Evolutionary conservation across 805 yeast species (phyloP).

Genomic region (Starmerella floricola): DNA sequence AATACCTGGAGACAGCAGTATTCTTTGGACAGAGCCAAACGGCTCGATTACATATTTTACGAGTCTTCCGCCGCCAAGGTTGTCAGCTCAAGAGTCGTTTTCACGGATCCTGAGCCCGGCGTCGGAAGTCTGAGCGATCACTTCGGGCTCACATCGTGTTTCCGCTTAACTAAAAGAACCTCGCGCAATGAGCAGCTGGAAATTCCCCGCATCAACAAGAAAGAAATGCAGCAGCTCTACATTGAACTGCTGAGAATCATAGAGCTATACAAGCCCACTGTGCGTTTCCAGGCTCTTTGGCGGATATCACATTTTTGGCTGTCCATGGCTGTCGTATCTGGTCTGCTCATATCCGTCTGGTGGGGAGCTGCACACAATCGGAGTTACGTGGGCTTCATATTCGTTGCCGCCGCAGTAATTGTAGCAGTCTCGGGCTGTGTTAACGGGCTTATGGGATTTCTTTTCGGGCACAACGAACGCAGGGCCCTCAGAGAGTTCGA

Average conservation of each 20-base stretch:
- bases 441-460: slow-evolving; percentile 63
- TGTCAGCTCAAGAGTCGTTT: slow-evolving; percentile 53
- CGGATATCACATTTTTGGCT: slow-evolving; percentile 51
- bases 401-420: slow-evolving; percentile 44
- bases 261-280: slow-evolving; percentile 39
- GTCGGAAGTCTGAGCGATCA: slow-evolving; percentile 84
- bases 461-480: slow-evolving; percentile 70
- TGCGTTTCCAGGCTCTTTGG: slow-evolving; percentile 50
- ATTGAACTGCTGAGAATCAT: slow-evolving; percentile 41
- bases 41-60: slow-evolving; percentile 80
- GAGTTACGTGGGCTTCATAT: slow-evolving; percentile 55
- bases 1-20: slow-evolving; percentile 69
- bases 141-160: slow-evolving; percentile 46
- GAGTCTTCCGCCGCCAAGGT: slow-evolving; percentile 46
- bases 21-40: slow-evolving; percentile 57
- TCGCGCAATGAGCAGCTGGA: neutral
- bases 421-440: slow-evolving; percentile 55
- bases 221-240: slow-evolving; percentile 27
- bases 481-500: slow-evolving; percentile 68
- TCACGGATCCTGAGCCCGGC: slow-evolving; percentile 54
- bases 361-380: slow-evolving; percentile 44
- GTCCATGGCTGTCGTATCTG: slow-evolving; percentile 43
- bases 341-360: slow-evolving; percentile 42
- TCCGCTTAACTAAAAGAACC: slow-evolving; percentile 7
- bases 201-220: neutral